phyloP scores from a whole-genome alignment of 345 rosid genomes.

The Turritis glabra region DNA sequence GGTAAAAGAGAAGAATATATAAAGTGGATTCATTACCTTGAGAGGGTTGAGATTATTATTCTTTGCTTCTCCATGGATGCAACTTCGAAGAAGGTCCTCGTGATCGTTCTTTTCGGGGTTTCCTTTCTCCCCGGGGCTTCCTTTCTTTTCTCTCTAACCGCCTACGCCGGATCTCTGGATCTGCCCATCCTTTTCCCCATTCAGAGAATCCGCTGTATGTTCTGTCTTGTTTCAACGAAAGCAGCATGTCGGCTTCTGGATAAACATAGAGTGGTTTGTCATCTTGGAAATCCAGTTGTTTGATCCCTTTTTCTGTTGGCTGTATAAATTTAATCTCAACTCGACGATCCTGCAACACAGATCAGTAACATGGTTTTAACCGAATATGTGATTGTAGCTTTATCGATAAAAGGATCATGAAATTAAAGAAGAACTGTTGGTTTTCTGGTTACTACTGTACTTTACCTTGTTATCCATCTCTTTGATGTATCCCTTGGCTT shows the following conservation, averaged over 20 bases:
- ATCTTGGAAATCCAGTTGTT: constrained; percentile 42
- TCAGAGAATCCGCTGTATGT: constrained; percentile 57
- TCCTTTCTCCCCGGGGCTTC: constrained; percentile 26
- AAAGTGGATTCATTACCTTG: constrained; percentile 28
- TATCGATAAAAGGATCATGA: not conserved
- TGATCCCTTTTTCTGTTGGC: constrained; percentile 60
- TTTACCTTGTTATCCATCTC: constrained; percentile 66
- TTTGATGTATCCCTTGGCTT: constrained; percentile 66
- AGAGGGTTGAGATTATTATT: constrained; percentile 12
- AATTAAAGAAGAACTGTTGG: not conserved
- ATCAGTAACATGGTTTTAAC: not conserved
- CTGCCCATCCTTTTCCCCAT: constrained; percentile 95
- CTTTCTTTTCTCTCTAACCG: constrained; percentile 45
- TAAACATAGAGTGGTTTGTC: constrained; percentile 50
- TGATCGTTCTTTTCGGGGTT: constrained; percentile 20
- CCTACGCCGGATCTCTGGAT: constrained; percentile 74
- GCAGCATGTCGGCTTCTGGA: constrained; percentile 89
- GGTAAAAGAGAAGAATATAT: constrained; percentile 11
- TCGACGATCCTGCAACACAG: constrained; percentile 55
- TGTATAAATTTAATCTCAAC: constrained; percentile 70
- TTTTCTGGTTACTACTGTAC: not conserved
- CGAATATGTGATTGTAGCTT: not conserved
- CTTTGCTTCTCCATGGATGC: constrained; percentile 34
- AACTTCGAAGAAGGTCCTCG: constrained; percentile 13
- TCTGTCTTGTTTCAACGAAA: constrained; percentile 40